Conservation (phyloP, 163 green algal genomes). For the Coccomyxa subellipsoidea region DNA sequence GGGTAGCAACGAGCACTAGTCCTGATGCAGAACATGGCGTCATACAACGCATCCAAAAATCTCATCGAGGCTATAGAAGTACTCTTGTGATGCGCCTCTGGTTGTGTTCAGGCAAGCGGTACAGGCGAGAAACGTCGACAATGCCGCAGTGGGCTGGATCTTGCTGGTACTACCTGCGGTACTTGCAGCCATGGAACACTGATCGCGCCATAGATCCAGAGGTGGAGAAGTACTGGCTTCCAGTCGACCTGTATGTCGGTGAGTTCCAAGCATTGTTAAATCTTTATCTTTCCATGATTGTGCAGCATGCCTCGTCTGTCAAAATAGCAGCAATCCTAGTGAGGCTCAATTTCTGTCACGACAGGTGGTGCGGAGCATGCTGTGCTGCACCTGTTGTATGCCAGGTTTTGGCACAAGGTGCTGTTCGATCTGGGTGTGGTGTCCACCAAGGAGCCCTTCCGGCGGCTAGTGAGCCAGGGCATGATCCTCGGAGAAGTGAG, state of each 20-base stretch:
- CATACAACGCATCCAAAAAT: too few species aligned
- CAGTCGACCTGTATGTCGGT: conserved; percentile 97
- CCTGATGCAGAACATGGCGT: too few species aligned
- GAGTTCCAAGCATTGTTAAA: too few species aligned
- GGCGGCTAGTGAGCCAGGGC: conserved; percentile 90
- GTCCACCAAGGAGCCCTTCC: conserved; percentile 91
- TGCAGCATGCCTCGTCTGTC: too few species aligned
- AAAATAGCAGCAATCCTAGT: too few species aligned
- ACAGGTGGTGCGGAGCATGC: conserved; percentile 89
- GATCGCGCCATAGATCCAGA: conserved; percentile 66
- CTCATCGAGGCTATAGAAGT: too few species aligned
- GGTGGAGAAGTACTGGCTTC: conserved; percentile 96
- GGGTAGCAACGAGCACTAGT: too few species aligned
- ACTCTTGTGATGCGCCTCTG: too few species aligned
- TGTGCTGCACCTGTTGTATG: conserved; percentile 98
- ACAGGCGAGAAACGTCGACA: conserved; percentile 88
- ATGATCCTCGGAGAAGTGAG: conserved; percentile 97
- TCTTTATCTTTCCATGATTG: too few species aligned
- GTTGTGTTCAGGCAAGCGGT: conserved; percentile 28
- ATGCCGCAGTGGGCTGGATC: conserved; percentile 97
- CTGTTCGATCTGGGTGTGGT: conserved; percentile 95
- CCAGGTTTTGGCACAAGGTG: conserved; percentile 66
- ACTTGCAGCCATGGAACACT: conserved; percentile 87
- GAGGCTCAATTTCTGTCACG: neutral
- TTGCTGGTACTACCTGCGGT: conserved; percentile 97